Conservation (phyloP, 2,329 filamentous ascomycete genomes). For the Dactylella cylindrospora region DNA sequence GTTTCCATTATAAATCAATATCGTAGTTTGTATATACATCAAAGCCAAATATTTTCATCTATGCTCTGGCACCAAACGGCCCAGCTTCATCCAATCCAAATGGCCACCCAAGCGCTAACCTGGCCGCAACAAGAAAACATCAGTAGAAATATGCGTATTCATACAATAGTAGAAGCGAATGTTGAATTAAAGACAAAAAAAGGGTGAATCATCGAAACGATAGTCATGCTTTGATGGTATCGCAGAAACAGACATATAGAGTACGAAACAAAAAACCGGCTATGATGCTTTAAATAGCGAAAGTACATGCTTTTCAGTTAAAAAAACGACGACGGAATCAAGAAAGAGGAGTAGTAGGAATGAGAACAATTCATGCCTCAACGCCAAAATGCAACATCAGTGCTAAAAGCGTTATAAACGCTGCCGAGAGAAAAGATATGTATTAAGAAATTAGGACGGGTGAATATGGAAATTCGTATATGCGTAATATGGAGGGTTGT, state of each 20-base stretch:
- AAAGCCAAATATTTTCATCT: too few relatives aligned
- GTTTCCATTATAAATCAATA: too few relatives aligned
- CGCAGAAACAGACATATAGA: not conserved
- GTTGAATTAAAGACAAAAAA: not conserved
- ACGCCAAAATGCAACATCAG: conserved; percentile 32
- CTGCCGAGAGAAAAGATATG: not conserved
- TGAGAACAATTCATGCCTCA: not conserved
- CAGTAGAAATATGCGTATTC: too few relatives aligned
- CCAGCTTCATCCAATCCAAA: too few relatives aligned
- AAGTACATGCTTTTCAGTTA: not conserved
- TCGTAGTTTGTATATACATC: too few relatives aligned
- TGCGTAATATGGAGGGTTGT: too few relatives aligned
- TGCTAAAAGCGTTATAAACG: not conserved
- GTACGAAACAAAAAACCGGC: not conserved
- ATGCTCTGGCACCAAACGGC: too few relatives aligned
- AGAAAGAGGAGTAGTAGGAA: not conserved
- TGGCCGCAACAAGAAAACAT: too few relatives aligned
- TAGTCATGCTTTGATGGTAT: not conserved
- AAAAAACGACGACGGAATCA: not conserved
- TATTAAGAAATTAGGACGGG: not conserved
- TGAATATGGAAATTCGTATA: conserved; percentile 6
- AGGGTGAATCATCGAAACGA: not conserved
- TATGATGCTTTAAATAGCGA: too few relatives aligned
- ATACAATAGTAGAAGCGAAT: conserved; percentile 35
- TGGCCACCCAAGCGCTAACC: too few relatives aligned